Evolutionary conservation across 1,139 yeast species (phyloP).

Genomic region (Debaryomyces fabryi): DNA sequence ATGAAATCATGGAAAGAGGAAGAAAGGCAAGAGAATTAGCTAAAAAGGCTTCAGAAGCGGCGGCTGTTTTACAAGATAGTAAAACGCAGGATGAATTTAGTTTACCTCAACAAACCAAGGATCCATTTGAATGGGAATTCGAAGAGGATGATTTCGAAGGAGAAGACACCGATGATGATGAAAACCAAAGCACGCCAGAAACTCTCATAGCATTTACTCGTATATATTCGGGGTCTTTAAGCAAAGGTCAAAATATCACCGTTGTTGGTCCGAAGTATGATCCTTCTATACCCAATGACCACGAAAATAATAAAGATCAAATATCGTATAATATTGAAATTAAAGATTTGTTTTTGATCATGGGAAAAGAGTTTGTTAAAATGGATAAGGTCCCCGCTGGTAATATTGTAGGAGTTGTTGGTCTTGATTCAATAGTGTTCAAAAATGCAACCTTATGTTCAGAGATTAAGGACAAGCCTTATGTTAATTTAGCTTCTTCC

Average conservation of each 20-base stretch:
- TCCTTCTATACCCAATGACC: conserved; percentile 62
- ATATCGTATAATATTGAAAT: conserved; percentile 51
- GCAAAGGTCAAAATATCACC: conserved; percentile 71
- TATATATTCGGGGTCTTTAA: conserved; percentile 80
- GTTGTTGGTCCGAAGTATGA: conserved; percentile 88
- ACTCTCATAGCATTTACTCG: conserved; percentile 86
- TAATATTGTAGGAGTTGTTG: conserved; percentile 91
- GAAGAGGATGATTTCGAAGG: conserved; percentile 43
- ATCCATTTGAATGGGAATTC: conserved; percentile 52
- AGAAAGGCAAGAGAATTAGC: conserved; percentile 72
- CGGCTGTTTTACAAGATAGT: conserved; percentile 30
- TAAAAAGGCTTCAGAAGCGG: conserved; percentile 66
- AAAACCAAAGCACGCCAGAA: conserved; percentile 52
- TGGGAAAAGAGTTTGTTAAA: conserved; percentile 89
- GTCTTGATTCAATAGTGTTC: conserved; percentile 77
- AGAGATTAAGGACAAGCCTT: conserved; percentile 51
- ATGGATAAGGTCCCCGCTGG: conserved; percentile 90
- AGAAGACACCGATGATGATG: conserved; percentile 44
- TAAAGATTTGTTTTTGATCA: conserved; percentile 73
- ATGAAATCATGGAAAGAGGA: conserved; percentile 68
- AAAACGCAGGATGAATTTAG: conserved; percentile 32
- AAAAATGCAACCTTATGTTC: conserved; percentile 83
- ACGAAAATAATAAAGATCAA: conserved; percentile 44
- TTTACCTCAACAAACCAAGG: conserved; percentile 32
- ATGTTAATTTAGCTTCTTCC: conserved; percentile 68